Conservation (phyloP, 2,329 filamentous ascomycete species). For the Pyricularia sp. region DNA sequence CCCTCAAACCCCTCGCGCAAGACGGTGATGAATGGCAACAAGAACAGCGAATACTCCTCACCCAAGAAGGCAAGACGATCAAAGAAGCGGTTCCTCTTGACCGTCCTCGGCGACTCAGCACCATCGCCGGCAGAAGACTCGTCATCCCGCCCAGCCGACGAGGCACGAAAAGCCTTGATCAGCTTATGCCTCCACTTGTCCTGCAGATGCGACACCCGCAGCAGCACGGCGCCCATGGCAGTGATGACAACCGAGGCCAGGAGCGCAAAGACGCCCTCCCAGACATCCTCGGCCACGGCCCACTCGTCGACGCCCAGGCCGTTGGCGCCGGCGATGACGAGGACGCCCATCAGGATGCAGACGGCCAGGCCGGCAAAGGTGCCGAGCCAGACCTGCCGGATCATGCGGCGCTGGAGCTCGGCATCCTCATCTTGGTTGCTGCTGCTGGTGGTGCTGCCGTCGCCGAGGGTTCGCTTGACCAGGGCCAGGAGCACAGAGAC, state of each 20-base stretch:
- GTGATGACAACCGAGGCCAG: constrained; percentile 74
- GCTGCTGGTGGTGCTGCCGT: constrained; percentile 24
- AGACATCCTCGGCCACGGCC: constrained; percentile 61
- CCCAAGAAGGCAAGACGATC: constrained; percentile 36
- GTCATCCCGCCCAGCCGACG: constrained; percentile 18
- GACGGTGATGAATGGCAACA: constrained; percentile 81
- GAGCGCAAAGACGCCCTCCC: constrained; percentile 71
- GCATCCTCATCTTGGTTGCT: constrained; percentile 46
- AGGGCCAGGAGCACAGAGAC: constrained; percentile 82
- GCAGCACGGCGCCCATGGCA: constrained; percentile 67
- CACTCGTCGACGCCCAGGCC: constrained; percentile 57
- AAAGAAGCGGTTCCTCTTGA: constrained; percentile 22
- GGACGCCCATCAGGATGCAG: constrained; percentile 52
- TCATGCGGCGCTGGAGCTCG: constrained; percentile 55
- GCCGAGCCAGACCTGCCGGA: constrained; percentile 64
- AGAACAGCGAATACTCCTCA: constrained; percentile 79
- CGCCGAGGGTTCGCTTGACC: constrained; percentile 67
- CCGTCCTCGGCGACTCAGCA: not conserved
- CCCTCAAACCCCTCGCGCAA: constrained; percentile 79
- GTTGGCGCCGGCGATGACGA: constrained; percentile 63
- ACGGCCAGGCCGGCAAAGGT: constrained; percentile 48
- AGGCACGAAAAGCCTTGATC: constrained; percentile 53
- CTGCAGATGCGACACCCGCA: constrained; percentile 75
- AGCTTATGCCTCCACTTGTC: constrained; percentile 85
- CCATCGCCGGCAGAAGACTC: constrained; percentile 19